Evolutionary conservation across 768 basidiomycete species (phyloP), one percentile per base, ranked within the genome.

Genomic region (Tulasnella sp.): DNA sequence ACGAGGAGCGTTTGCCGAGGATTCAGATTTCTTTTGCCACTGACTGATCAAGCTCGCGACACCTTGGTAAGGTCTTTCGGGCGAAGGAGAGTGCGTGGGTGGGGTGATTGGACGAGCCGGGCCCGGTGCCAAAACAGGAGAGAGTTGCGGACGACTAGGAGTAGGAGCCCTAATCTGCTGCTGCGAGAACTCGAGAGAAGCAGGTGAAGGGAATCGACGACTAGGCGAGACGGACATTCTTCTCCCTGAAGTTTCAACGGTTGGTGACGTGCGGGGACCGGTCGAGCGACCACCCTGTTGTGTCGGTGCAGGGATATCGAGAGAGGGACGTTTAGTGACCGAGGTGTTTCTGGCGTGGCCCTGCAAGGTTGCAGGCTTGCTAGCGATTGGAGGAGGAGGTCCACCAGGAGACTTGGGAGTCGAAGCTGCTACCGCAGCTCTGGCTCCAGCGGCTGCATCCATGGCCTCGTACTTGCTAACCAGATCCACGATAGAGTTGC

Each of bases 401-500:
- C 72, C 72, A 40, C 34, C 58, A 5, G 54, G 64, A 28, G 80
- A 75, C 48, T 80, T 80, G 20, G 41, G 85, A 80, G 31, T 86
- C 82, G 78, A 84, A 44, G 81, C 48, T 42, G 58, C 48, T 24
- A n/a, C 79, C n/a, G 79, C 69, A 74, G 79, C 44, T 24, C 42
- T 74, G 24, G 79, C 46, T 48, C 37, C 37, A 22, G 79, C 60
- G 22, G 73, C 85, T 31, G 86, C 86, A 46, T 88, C 89, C 78
- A 95, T 91, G 9, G 91, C 90, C 85, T 96, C 95, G 84, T 92
- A 96, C 72, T 88, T 90, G 82, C 94, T 93, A 37, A 96, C 95
- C 91, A 96, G 95, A 84, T 96, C 91, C 58, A 94, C 91, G 83
- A 96, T 96, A 0, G 95, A 96, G 5, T 92, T 93, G 77, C 94